A percentile compares a stretch with the other conserved stretches of the same genome.
These are phyloP conservation scores for Psilocybe cyanescens DNA, from an alignment of 768 basidiomycete genomes.

Conservation along the genomic window DNA sequence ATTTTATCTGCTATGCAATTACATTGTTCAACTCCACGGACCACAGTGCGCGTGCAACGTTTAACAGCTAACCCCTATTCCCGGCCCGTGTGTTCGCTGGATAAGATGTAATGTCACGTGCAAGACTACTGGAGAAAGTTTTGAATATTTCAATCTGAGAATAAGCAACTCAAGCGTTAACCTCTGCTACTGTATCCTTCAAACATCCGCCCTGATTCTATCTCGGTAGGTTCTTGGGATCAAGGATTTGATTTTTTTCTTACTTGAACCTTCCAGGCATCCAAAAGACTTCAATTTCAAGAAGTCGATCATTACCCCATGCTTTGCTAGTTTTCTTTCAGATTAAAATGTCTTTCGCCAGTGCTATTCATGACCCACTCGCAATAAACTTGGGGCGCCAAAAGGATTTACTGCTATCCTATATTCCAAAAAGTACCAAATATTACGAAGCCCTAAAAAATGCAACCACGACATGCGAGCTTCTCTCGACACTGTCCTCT, in stretches of 20 bases:
- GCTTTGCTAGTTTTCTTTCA: conserved; percentile 14
- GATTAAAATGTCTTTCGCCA: conserved; percentile 27
- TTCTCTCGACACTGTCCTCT: conserved; percentile 61
- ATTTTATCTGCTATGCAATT: too few species aligned
- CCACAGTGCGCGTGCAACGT: background rate
- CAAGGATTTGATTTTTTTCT: too few species aligned
- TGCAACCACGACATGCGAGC: conserved; percentile 39
- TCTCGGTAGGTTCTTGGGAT: background rate
- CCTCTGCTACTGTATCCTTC: background rate
- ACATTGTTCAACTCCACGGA: too few species aligned
- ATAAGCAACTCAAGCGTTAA: background rate
- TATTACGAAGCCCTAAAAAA: conserved; percentile 40
- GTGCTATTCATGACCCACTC: conserved; percentile 58
- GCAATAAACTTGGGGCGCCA: conserved; percentile 61
- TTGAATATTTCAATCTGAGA: background rate
- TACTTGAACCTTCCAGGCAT: too few species aligned
- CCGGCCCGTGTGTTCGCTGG: background rate
- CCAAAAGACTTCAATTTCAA: conserved; percentile 7
- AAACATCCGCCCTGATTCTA: background rate
- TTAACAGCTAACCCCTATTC: background rate
- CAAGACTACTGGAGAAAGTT: background rate
- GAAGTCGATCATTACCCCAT: conserved; percentile 4
- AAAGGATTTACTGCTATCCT: conserved; percentile 46
- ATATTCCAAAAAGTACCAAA: conserved; percentile 46
- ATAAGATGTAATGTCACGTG: background rate